phyloP scores from a whole-genome alignment of 1,284 basidiomycete species.

The Exobasidium rhododendri region DNA sequence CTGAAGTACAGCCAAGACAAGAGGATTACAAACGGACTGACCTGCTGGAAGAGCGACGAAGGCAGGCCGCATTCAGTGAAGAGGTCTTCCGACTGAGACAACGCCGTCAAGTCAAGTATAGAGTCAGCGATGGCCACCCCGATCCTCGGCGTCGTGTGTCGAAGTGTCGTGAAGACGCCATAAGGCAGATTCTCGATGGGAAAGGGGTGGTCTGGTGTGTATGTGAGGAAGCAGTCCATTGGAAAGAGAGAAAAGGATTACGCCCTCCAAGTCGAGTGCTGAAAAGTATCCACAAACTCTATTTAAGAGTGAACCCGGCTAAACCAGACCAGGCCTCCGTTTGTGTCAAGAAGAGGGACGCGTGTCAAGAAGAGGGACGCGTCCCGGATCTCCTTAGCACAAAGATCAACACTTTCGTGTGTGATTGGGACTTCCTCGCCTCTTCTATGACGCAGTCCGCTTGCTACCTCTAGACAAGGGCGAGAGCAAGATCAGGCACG shows the following conservation, averaged over 20 bases:
- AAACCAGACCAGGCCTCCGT: no score
- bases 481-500: no score
- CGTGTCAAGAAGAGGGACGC: no score
- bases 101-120: constrained; percentile 29
- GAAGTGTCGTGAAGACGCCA: constrained; percentile 25
- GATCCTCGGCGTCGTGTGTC: constrained; percentile 10
- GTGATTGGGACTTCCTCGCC: no score
- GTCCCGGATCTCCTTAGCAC: no score
- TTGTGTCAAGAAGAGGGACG: no score
- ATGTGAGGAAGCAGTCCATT: constrained; percentile 13
- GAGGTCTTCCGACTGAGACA: constrained; percentile 15
- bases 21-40: background rate
- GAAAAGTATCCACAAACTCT: no score
- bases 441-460: no score
- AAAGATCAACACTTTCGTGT: no score
- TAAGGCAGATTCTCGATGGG: constrained; percentile 37
- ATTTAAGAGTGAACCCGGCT: no score
- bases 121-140: constrained; percentile 32
- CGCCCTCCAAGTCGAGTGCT: no score
- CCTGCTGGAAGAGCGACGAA: constrained; percentile 1
- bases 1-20: background rate
- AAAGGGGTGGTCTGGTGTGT: constrained; percentile 26
- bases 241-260: background rate
- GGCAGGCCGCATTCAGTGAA: background rate
- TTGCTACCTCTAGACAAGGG: no score